Conservation (phyloP, 345 rosid species). For the Anacardium occidentale region DNA sequence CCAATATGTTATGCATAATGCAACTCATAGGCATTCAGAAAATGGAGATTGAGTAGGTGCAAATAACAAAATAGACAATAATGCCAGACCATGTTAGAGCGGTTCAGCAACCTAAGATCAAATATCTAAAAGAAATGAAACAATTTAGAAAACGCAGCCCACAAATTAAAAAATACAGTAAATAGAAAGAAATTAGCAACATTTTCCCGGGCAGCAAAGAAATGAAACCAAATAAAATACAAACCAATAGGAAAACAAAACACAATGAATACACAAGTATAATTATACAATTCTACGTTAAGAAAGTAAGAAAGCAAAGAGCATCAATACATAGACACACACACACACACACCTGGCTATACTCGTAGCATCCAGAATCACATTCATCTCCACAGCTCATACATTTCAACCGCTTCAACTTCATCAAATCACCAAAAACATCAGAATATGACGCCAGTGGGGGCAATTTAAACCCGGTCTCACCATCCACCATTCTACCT, state of each 20-base stretch:
- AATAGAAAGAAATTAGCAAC: not conserved
- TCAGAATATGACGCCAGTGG: slow-evolving; percentile 73
- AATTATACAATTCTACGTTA: not conserved
- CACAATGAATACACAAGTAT: not conserved
- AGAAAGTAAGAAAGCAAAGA: not conserved
- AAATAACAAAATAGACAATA: not conserved
- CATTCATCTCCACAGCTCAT: slow-evolving; percentile 50
- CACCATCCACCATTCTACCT: slow-evolving; percentile 22
- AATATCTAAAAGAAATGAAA: not conserved
- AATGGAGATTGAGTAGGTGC: no score
- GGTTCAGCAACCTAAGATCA: not conserved
- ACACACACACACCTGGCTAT: slow-evolving; percentile 56
- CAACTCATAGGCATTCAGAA: not conserved
- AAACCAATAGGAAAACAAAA: not conserved
- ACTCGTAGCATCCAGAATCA: slow-evolving; percentile 53
- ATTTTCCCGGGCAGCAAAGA: no score
- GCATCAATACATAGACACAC: not conserved
- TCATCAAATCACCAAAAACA: slow-evolving; percentile 52
- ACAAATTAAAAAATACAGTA: no score
- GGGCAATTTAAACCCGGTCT: slow-evolving; percentile 43
- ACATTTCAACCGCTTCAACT: slow-evolving; percentile 39
- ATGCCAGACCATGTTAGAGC: not conserved
- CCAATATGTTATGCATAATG: not conserved
- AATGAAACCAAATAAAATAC: not conserved
- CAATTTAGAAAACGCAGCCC: not conserved